Percentiles rank a stretch among this genome's conserved stretches.
phyloP scores from a whole-genome alignment of 805 yeast genomes.

The Citeromyces matritensis region DNA sequence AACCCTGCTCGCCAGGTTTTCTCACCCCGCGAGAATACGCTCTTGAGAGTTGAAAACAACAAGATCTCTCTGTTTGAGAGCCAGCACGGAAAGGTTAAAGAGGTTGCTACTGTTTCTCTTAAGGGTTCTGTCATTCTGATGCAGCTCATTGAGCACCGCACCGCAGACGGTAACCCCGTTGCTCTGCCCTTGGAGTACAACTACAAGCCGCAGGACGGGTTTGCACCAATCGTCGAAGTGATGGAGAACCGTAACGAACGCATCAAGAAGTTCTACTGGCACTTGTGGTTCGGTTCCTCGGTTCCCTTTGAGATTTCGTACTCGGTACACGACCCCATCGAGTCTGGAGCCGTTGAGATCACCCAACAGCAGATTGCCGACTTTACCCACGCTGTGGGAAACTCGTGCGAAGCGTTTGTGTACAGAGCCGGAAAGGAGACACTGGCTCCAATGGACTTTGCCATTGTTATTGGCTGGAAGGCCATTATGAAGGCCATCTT shows the following conservation, averaged over 20 bases:
- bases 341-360: conserved; percentile 55
- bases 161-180: conserved; percentile 60
- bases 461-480: conserved; percentile 97
- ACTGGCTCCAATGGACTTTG: conserved; percentile 97
- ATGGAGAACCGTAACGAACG: conserved; percentile 85
- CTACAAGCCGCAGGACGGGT: conserved; percentile 80
- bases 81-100: conserved; percentile 62
- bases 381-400: conserved; percentile 94
- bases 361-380: conserved; percentile 71
- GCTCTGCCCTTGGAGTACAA: conserved; percentile 65
- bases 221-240: conserved; percentile 84
- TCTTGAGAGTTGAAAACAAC: conserved; percentile 41
- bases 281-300: conserved; percentile 73
- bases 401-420: conserved; percentile 92
- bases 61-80: conserved; percentile 48
- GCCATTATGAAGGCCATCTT: conserved; percentile 96
- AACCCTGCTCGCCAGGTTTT: conserved; percentile 76
- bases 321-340: conserved; percentile 55
- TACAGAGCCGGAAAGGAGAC: conserved; percentile 72
- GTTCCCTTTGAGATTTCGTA: conserved; percentile 51
- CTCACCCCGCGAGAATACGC: conserved; percentile 49
- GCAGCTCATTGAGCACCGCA: conserved; percentile 76
- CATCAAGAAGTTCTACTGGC: conserved; percentile 95
- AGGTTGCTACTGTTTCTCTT: conserved; percentile 51
- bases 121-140: conserved; percentile 45